A percentile compares a stretch with the other conserved stretches of the same genome.
These are phyloP conservation scores for Sporothrix brunneoviolacea DNA, from an alignment of 2,329 filamentous ascomycete genomes.

Conservation along the genomic window DNA sequence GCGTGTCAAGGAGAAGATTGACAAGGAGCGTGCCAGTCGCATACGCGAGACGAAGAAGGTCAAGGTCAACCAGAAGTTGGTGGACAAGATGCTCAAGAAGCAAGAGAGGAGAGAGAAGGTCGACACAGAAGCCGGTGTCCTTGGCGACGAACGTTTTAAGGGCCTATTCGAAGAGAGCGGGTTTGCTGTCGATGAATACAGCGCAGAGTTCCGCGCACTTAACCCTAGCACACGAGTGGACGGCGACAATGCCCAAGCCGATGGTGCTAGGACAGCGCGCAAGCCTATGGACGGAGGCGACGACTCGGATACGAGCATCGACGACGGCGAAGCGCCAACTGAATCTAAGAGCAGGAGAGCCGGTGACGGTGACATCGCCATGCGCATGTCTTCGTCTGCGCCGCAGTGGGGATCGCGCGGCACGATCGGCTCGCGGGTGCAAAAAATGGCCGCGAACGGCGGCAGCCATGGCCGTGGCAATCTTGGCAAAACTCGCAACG, in stretches of 20 bases:
- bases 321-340: slow-evolving; percentile 20
- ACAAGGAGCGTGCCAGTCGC: slow-evolving; percentile 90
- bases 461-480: neutral
- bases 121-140: slow-evolving; percentile 57
- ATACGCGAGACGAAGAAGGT: slow-evolving; percentile 95
- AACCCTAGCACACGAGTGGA: slow-evolving; percentile 74
- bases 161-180: slow-evolving; percentile 89
- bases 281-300: slow-evolving; percentile 25
- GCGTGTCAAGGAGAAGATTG: slow-evolving; percentile 88
- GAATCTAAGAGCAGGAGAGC: neutral
- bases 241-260: slow-evolving; percentile 30
- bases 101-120: slow-evolving; percentile 54
- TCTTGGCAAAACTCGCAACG: slow-evolving; percentile 24
- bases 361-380: slow-evolving; percentile 35
- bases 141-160: slow-evolving; percentile 81
- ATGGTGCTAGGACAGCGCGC: slow-evolving; percentile 37
- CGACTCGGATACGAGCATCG: slow-evolving; percentile 33
- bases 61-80: slow-evolving; percentile 85
- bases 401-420: slow-evolving; percentile 53
- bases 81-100: slow-evolving; percentile 64
- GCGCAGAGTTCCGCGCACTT: slow-evolving; percentile 76
- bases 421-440: slow-evolving; percentile 49
- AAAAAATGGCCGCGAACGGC: slow-evolving; percentile 31
- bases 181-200: slow-evolving; percentile 85
- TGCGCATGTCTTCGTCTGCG: slow-evolving; percentile 64